phyloP scores from a whole-genome alignment of 2,329 filamentous ascomycete genomes.

The Hypoxylon sp. region DNA sequence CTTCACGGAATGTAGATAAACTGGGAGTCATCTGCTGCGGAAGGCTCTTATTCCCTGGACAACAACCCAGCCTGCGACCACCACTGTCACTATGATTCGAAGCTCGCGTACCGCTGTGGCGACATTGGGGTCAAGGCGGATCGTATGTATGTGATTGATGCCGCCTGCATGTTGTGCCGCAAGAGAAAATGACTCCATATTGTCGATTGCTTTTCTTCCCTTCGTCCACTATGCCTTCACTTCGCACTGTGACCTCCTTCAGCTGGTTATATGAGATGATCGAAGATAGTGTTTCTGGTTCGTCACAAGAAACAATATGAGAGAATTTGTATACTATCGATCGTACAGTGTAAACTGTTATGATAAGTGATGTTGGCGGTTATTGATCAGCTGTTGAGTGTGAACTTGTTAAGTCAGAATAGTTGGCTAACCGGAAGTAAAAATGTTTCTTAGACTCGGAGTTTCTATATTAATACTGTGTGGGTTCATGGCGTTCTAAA shows the following conservation, averaged over 20 bases:
- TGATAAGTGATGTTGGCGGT: constrained; percentile 3
- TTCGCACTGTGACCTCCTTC: too few relatives aligned
- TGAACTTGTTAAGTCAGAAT: constrained; percentile 2
- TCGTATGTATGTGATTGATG: constrained; percentile 47
- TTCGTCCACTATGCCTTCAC: not conserved
- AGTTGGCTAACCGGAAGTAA: not conserved
- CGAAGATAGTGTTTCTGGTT: too few relatives aligned
- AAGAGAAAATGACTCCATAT: constrained; percentile 49
- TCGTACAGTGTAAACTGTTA: not conserved
- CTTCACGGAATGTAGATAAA: too few relatives aligned
- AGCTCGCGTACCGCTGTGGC: constrained; percentile 44
- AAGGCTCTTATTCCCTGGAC: constrained; percentile 43
- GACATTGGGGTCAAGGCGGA: constrained; percentile 44
- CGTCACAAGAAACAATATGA: too few relatives aligned
- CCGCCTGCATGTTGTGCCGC: constrained; percentile 48
- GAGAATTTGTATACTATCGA: too few relatives aligned
- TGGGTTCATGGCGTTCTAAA: too few relatives aligned
- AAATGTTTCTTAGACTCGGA: too few relatives aligned
- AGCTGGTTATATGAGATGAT: too few relatives aligned
- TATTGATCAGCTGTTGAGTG: constrained; percentile 3
- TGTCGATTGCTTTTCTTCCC: constrained; percentile 5
- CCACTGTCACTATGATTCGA: constrained; percentile 43
- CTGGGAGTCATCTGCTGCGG: too few relatives aligned
- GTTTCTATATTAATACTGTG: too few relatives aligned
- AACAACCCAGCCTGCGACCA: constrained; percentile 47